These are phyloP conservation scores for Clitocybe nebularis DNA, from an alignment of 1,284 basidiomycete genomes.

Conservation along the genomic window DNA sequence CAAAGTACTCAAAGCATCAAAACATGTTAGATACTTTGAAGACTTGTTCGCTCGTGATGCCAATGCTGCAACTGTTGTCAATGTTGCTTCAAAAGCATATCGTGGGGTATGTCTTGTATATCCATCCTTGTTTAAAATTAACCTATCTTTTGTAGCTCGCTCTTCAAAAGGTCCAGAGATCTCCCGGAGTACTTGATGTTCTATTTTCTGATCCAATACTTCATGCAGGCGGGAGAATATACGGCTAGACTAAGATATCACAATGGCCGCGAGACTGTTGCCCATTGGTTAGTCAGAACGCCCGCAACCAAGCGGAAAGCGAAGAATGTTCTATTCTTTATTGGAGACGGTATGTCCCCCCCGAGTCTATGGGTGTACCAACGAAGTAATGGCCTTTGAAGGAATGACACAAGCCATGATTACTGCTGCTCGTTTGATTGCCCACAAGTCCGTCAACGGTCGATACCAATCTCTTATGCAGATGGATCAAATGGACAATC, in stretches of 20 bases:
- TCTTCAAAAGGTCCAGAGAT: too few relatives aligned
- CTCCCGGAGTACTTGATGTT: too few relatives aligned
- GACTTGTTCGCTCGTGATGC: slow-evolving; percentile 38
- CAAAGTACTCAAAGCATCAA: too few relatives aligned
- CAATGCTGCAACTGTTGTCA: slow-evolving; percentile 27
- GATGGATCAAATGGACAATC: slow-evolving; percentile 41
- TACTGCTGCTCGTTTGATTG: slow-evolving; percentile 39
- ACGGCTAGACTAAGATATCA: slow-evolving; percentile 32
- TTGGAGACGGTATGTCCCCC: slow-evolving; percentile 32
- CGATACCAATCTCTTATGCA: slow-evolving; percentile 40
- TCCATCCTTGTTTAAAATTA: background rate
- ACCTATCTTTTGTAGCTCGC: background rate
- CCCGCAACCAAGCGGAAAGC: slow-evolving; percentile 28
- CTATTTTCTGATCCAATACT: too few relatives aligned
- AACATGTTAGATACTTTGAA: slow-evolving; percentile 33
- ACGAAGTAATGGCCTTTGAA: slow-evolving; percentile 10
- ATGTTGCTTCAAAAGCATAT: slow-evolving; percentile 40
- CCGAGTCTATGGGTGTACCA: background rate
- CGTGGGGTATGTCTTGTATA: slow-evolving; percentile 28
- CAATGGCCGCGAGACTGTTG: slow-evolving; percentile 26
- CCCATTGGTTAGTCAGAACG: slow-evolving; percentile 31
- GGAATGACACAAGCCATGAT: slow-evolving; percentile 44
- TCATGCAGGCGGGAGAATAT: slow-evolving; percentile 25
- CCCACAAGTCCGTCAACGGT: slow-evolving; percentile 43
- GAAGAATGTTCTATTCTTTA: slow-evolving; percentile 39